phyloP scores from a whole-genome alignment of 139 green algal species.

The Spirogloea muscicola region DNA sequence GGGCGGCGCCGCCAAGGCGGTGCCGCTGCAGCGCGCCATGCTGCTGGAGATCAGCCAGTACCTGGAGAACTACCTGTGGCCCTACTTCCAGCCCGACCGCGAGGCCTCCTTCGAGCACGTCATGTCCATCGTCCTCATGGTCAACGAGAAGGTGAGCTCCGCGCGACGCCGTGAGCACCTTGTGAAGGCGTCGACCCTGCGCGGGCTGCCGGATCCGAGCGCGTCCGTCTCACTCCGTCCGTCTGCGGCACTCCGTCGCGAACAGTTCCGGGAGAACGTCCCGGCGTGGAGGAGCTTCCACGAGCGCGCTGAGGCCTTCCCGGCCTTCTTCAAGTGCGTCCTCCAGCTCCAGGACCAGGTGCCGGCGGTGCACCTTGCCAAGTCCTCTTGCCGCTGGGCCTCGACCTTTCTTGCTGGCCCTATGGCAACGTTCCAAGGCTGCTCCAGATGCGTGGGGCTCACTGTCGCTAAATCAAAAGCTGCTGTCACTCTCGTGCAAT shows the following conservation, averaged over 20 bases:
- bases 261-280: slow-evolving; percentile 49
- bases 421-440: background rate
- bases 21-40: slow-evolving; percentile 46
- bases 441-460: background rate
- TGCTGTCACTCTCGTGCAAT: background rate
- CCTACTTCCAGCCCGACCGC: slow-evolving; percentile 65
- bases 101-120: slow-evolving; percentile 65
- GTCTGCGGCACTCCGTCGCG: too few species aligned
- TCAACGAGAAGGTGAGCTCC: slow-evolving; percentile 92
- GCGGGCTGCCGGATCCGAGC: too few species aligned
- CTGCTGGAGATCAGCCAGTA: slow-evolving; percentile 89
- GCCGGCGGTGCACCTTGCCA: background rate
- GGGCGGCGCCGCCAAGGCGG: slow-evolving; percentile 7
- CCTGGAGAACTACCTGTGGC: slow-evolving; percentile 92
- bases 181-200: too few species aligned
- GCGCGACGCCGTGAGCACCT: too few species aligned
- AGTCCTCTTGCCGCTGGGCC: background rate
- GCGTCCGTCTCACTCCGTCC: too few species aligned
- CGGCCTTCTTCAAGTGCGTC: slow-evolving; percentile 70
- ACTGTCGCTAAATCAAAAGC: background rate
- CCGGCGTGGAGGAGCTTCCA: slow-evolving; percentile 75
- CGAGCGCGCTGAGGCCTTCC: slow-evolving; percentile 60
- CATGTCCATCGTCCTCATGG: slow-evolving; percentile 83
- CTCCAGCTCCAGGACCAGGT: slow-evolving; percentile 57
- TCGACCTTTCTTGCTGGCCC: background rate